A percentile compares a stretch with the other conserved stretches of the same genome.
Evolutionary conservation across 306 rosid species (phyloP).

Genomic region (Elaeagnus macrophylla): DNA sequence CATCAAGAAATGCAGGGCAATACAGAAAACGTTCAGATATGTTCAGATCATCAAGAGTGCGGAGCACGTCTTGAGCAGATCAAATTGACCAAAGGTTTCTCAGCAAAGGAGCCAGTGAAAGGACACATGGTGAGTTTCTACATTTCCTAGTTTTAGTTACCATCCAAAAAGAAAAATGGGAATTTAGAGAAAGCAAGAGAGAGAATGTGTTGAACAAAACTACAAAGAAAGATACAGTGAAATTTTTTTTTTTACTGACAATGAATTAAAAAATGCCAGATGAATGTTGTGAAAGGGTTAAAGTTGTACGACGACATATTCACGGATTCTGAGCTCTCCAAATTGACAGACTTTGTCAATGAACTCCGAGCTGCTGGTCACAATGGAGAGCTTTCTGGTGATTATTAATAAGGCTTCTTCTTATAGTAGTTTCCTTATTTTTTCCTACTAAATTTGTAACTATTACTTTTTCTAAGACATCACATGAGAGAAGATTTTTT

Average conservation of each 20-base stretch:
- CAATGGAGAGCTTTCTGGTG: slow-evolving; percentile 88
- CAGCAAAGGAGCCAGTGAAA: no score
- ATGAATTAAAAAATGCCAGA: slow-evolving; percentile 46
- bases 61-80: no score
- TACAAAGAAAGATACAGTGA: neutral
- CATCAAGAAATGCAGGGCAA: no score
- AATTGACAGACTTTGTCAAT: slow-evolving; percentile 56
- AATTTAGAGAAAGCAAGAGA: no score
- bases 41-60: no score
- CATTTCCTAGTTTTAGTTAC: no score
- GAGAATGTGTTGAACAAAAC: no score
- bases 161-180: no score
- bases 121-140: no score
- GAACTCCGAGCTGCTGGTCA: slow-evolving; percentile 74
- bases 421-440: neutral
- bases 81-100: no score
- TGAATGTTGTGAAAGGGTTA: slow-evolving; percentile 93
- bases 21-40: no score
- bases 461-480: neutral
- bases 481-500: no score
- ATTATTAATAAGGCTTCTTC: neutral
- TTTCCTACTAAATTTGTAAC: neutral
- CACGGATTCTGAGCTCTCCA: slow-evolving; percentile 60
- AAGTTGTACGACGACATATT: slow-evolving; percentile 78
- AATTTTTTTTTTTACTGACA: slow-evolving; percentile 20